Evolutionary conservation across 495 filamentous ascomycete genomes (phyloP), one percentile per base, ranked within the genome.

Genomic region (Penicillium verhagenii): DNA sequence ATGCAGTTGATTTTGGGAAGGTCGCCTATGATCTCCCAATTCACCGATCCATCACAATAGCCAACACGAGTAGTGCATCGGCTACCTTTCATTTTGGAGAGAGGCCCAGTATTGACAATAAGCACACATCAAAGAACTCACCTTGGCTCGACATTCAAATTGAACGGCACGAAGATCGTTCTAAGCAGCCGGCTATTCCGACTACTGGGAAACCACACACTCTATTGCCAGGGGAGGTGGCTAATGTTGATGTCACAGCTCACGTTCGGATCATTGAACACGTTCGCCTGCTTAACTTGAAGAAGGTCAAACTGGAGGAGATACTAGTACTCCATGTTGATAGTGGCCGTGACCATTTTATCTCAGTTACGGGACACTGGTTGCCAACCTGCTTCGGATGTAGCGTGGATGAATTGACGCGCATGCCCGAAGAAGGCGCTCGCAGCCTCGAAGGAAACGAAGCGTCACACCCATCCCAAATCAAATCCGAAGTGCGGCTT

Each of bases 291-390:
- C 78, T 97, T n/a, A 97, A 97, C 60, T 76, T 86, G 25, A 81
- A 81, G 9, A 72, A 77, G 18, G 61, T 75, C 4, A 76, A 76
- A 7, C 75, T 97, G 1, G 91, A 96, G 53, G 92, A 97, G 61
- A 86, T 97, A 8, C 75, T 97, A 21, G 84, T 99, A 5, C 80
- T 99, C n/a, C 86, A 92, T 9, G 89, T 97, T 8, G 79, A 82
- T 8, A 82, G 86, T 44, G 94, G 94, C 2, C 81, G 91, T 46
- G 94, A 99, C 57, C 88, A 97, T 67, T 99, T 99, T 66, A 82
- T 99, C 44, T 85, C 92, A 1, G 76, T 95, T 7, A 81, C 78
- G 3, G 93, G 84, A 0, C 70, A 75, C 0, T 99, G 94, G 94
- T 70, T 85, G 3, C 90, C 85, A 20, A 91, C 88, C 0, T 89